Conservation (phyloP, 2,329 filamentous ascomycete species). For the Fusarium nanum region DNA sequence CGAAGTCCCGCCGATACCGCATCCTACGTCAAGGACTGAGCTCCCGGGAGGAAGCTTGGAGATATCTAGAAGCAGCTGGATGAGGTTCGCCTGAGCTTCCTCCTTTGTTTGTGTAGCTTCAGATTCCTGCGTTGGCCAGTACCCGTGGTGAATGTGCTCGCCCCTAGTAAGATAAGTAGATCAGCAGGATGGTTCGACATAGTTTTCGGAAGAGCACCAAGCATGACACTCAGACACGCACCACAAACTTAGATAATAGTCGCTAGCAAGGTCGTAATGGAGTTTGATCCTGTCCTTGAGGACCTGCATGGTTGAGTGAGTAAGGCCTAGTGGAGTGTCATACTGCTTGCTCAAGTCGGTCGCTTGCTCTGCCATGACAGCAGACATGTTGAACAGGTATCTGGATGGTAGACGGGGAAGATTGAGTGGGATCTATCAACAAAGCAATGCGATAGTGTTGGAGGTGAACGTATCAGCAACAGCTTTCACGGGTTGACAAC, state of each 20-base stretch:
- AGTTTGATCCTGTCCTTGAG: conserved; percentile 69
- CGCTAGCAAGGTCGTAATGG: conserved; percentile 70
- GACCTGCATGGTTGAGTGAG: conserved; percentile 60
- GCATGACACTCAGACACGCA: conserved; percentile 52
- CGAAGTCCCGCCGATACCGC: conserved; percentile 69
- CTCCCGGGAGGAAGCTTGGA: conserved; percentile 48
- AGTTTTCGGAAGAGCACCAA: not conserved
- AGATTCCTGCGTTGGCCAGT: conserved; percentile 62
- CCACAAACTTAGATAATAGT: conserved; percentile 72
- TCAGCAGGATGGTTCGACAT: not conserved
- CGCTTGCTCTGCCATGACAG: conserved; percentile 35
- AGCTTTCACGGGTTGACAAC: not conserved
- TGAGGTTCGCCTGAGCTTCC: conserved; percentile 67
- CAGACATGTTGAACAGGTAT: not conserved
- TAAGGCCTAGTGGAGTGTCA: conserved; percentile 59
- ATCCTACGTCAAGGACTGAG: conserved; percentile 68
- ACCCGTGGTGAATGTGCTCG: conserved; percentile 73
- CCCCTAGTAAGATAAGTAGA: conserved; percentile 57
- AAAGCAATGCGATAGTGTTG: conserved; percentile 3
- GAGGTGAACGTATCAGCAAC: not conserved
- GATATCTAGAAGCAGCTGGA: conserved; percentile 61
- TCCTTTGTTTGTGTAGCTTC: conserved; percentile 66
- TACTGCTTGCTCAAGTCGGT: conserved; percentile 59
- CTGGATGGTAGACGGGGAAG: not conserved
- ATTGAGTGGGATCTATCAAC: not conserved